phyloP scores from a whole-genome alignment of 768 basidiomycete genomes.

The Clitopilus hobsonii region DNA sequence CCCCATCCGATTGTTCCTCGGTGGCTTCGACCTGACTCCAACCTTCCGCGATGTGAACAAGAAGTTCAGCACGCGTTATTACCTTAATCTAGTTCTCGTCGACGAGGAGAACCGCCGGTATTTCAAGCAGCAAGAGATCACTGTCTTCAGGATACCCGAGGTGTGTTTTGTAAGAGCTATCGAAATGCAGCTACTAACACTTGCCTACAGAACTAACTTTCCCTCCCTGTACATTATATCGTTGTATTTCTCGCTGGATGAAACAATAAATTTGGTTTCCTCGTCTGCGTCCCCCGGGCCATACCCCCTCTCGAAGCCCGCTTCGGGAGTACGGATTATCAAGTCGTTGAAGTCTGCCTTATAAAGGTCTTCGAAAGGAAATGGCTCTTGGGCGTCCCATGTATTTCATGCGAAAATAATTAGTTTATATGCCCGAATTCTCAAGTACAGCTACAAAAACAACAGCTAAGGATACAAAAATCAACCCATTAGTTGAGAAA shows the following conservation, averaged over 20 bases:
- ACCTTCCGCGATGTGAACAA: conserved; percentile 99
- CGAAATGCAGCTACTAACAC: not conserved
- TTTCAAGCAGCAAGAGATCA: conserved; percentile 97
- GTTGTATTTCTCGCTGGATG: not conserved
- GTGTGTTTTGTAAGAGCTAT: conserved; percentile 32
- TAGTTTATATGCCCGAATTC: too few species aligned
- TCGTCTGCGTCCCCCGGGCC: too few species aligned
- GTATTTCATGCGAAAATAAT: too few species aligned
- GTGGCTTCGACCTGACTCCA: conserved; percentile 96
- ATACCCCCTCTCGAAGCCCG: too few species aligned
- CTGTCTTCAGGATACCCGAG: conserved; percentile 87
- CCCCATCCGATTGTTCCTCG: conserved; percentile 95
- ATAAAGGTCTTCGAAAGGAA: too few species aligned
- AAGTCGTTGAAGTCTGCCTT: too few species aligned
- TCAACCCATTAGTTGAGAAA: conserved; percentile 89
- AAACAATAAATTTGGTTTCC: too few species aligned
- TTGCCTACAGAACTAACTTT: not conserved
- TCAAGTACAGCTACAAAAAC: not conserved
- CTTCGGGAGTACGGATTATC: too few species aligned
- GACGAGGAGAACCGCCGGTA: conserved; percentile 98
- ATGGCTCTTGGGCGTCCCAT: too few species aligned
- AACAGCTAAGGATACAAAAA: not conserved
- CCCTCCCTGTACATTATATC: not conserved
- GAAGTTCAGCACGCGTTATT: conserved; percentile 96
- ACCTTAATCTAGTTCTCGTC: conserved; percentile 94